Evolutionary conservation across 805 yeast genomes (phyloP).

Genomic region (Pichia ethanolica): DNA sequence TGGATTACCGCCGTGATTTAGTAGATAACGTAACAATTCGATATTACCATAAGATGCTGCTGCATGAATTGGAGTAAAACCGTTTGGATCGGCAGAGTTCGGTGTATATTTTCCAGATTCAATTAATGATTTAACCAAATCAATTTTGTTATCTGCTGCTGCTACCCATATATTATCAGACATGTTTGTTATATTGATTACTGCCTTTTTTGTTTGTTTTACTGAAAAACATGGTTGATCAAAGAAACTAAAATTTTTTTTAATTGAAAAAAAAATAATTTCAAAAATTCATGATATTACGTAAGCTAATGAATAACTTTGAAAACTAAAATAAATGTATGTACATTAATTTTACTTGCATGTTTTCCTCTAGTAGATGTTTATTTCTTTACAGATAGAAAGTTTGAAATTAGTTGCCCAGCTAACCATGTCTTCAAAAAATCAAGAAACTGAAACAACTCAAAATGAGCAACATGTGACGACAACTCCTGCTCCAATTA

Average conservation of each 20-base stretch:
- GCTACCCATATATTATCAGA: slow-evolving; percentile 81
- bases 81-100: slow-evolving; percentile 80
- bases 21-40: slow-evolving; percentile 53
- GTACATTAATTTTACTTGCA: no score
- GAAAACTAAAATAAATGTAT: no score
- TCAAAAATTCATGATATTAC: neutral
- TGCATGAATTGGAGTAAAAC: slow-evolving; percentile 96
- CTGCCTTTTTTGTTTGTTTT: no score
- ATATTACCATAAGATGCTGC: slow-evolving; percentile 89
- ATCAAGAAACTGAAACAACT: neutral
- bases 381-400: no score
- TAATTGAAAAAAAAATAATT: neutral
- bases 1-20: slow-evolving; percentile 64
- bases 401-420: no score
- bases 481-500: slow-evolving; percentile 1
- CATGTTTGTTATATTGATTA: slow-evolving; percentile 2
- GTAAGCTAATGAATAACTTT: no score
- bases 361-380: no score
- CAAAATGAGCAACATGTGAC: slow-evolving; percentile 1
- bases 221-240: no score
- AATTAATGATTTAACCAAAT: slow-evolving; percentile 50
- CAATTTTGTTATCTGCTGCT: slow-evolving; percentile 74
- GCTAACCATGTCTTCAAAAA: no score
- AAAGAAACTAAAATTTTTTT: neutral
- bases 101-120: slow-evolving; percentile 48